These are phyloP conservation scores for Clathrospora elynae DNA, from an alignment of 2,329 filamentous ascomycete genomes.

Conservation along the genomic window DNA sequence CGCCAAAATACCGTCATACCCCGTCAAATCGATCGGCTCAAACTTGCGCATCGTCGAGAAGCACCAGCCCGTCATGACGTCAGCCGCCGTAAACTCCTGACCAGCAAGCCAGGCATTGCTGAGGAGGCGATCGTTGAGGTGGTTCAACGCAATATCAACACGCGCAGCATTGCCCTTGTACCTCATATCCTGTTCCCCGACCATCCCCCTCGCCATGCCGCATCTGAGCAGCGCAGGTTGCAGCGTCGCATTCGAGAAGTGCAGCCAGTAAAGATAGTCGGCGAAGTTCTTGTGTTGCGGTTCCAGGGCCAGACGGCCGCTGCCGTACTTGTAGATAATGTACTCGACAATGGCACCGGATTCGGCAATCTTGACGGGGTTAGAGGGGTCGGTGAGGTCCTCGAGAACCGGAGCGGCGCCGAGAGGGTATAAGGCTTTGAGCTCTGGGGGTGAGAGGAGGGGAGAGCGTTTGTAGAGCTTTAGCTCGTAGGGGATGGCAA, in stretches of 20 bases:
- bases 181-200: slow-evolving; percentile 43
- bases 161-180: slow-evolving; percentile 42
- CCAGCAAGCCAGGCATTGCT: slow-evolving; percentile 63
- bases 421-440: slow-evolving; percentile 47
- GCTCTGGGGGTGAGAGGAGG: slow-evolving; percentile 43
- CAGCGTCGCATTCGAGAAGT: slow-evolving; percentile 56
- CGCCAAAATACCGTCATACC: slow-evolving; percentile 37
- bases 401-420: slow-evolving; percentile 66
- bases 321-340: slow-evolving; percentile 59
- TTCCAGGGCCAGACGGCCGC: slow-evolving; percentile 55
- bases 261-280: slow-evolving; percentile 69
- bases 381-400: slow-evolving; percentile 53
- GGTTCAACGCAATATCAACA: slow-evolving; percentile 48
- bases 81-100: slow-evolving; percentile 66
- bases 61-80: slow-evolving; percentile 66
- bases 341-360: slow-evolving; percentile 66
- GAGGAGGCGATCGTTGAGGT: slow-evolving; percentile 57
- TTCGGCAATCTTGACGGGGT: slow-evolving; percentile 62
- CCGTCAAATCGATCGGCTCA: slow-evolving; percentile 45
- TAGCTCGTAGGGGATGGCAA: slow-evolving; percentile 60
- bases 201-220: slow-evolving; percentile 37
- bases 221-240: slow-evolving; percentile 46
- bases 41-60: slow-evolving; percentile 67
- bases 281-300: slow-evolving; percentile 59
- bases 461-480: slow-evolving; percentile 56